Evolutionary conservation across 192 early-diverging fungal genomes (phyloP).

Genomic region (Phycomyces nitens): DNA sequence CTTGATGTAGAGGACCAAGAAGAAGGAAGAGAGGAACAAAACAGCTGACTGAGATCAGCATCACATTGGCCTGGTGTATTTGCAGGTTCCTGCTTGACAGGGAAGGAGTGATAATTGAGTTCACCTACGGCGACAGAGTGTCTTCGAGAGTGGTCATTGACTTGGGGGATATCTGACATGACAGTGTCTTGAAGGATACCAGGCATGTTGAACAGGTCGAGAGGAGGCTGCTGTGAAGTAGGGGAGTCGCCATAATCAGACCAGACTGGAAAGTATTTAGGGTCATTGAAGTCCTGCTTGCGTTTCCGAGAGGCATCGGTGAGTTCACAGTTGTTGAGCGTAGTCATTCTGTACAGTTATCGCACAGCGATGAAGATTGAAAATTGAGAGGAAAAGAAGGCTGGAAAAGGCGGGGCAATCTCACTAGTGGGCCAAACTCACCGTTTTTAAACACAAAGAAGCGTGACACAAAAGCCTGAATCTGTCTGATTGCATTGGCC

Average conservation of each 20-base stretch:
- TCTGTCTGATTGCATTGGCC: neutral
- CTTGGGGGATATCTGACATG: neutral
- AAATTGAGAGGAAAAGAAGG: neutral
- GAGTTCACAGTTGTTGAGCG: neutral
- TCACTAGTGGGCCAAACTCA: neutral
- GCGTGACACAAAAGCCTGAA: neutral
- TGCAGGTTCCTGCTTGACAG: neutral
- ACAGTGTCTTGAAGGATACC: neutral
- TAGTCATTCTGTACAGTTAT: slow-evolving; percentile 11
- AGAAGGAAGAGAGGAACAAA: slow-evolving; percentile 14
- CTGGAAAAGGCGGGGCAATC: slow-evolving; percentile 3
- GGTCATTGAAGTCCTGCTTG: slow-evolving; percentile 11
- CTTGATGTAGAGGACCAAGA: slow-evolving; percentile 13
- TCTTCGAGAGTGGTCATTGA: slow-evolving; percentile 13
- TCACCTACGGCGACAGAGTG: slow-evolving; percentile 34
- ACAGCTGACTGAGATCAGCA: slow-evolving; percentile 4
- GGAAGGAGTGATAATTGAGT: slow-evolving; percentile 14
- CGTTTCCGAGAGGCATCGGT: slow-evolving; percentile 1
- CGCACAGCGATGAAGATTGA: slow-evolving; percentile 5
- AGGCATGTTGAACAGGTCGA: neutral
- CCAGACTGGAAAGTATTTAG: slow-evolving; percentile 7
- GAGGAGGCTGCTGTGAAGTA: neutral
- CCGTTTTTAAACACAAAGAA: slow-evolving; percentile 1
- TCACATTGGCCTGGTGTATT: neutral
- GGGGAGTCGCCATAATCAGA: slow-evolving; percentile 19